A percentile compares a stretch with the other conserved stretches of the same genome.
Conservation (phyloP, 2,329 filamentous ascomycete genomes). For the Pseudogymnoascus sp. region DNA sequence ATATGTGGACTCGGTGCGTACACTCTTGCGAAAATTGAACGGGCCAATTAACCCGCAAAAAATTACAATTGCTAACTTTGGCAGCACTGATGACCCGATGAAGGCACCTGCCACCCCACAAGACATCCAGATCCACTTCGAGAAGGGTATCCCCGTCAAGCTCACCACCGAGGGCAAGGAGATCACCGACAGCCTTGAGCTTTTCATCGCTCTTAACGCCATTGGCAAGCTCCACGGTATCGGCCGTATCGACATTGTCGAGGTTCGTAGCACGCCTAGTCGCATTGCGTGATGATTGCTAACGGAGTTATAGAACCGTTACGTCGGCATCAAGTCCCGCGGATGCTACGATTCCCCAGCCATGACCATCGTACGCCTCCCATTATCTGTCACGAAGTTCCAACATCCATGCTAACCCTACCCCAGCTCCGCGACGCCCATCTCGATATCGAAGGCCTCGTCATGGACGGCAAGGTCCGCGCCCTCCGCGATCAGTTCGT, state of each 20-base stretch:
- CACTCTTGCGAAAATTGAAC: slow-evolving; percentile 11
- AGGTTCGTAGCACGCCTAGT: slow-evolving; percentile 52
- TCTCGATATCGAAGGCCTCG: slow-evolving; percentile 56
- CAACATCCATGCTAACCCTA: background rate
- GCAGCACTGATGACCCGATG: slow-evolving; percentile 51
- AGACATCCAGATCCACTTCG: slow-evolving; percentile 63
- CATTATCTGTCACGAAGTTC: no score
- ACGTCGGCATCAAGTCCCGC: slow-evolving; percentile 70
- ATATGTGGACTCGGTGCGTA: slow-evolving; percentile 61
- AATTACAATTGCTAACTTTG: background rate
- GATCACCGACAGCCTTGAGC: slow-evolving; percentile 58
- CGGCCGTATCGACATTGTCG: slow-evolving; percentile 75
- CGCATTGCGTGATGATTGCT: background rate
- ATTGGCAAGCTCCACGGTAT: slow-evolving; percentile 66
- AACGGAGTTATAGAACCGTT: slow-evolving; percentile 43
- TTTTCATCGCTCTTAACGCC: slow-evolving; percentile 64
- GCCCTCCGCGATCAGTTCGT: slow-evolving; percentile 63
- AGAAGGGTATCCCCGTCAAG: slow-evolving; percentile 66
- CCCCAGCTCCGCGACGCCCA: slow-evolving; percentile 27
- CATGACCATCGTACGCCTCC: slow-evolving; percentile 38
- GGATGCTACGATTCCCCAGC: slow-evolving; percentile 69
- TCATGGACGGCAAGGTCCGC: slow-evolving; percentile 59
- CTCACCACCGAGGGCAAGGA: slow-evolving; percentile 47
- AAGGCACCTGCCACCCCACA: slow-evolving; percentile 62
- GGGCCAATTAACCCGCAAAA: slow-evolving; percentile 16